Percentiles rank a stretch among this genome's conserved stretches.
Evolutionary conservation across 1,284 basidiomycete genomes (phyloP).

Genomic region (Mycena citricolor): DNA sequence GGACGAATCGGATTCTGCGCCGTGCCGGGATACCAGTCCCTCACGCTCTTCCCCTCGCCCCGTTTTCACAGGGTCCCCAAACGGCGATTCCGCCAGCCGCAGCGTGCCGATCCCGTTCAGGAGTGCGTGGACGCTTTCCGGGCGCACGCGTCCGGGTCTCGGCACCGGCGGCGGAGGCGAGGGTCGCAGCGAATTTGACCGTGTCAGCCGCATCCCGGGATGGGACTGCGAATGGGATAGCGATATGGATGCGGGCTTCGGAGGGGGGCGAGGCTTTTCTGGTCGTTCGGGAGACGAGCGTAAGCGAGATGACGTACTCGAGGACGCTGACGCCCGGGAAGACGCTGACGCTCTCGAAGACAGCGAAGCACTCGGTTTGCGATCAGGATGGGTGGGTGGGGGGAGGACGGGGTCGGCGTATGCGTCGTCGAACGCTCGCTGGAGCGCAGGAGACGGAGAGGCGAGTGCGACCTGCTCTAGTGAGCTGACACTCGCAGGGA

Average conservation of each 20-base stretch:
- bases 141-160: slow-evolving; percentile 7
- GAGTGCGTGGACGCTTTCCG: slow-evolving; percentile 22
- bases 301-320: slow-evolving; percentile 20
- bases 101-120: slow-evolving; percentile 14
- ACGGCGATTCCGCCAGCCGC: slow-evolving; percentile 16
- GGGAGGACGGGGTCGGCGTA: slow-evolving; percentile 27
- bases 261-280: slow-evolving; percentile 18
- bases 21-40: slow-evolving; percentile 9
- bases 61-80: slow-evolving; percentile 16
- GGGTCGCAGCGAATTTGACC: slow-evolving; percentile 17
- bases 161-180: slow-evolving; percentile 13
- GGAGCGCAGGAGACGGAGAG: slow-evolving; percentile 27
- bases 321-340: slow-evolving; percentile 35
- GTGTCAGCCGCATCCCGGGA: slow-evolving; percentile 14
- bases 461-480: slow-evolving; percentile 47
- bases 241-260: slow-evolving; percentile 15
- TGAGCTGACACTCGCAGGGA: slow-evolving; percentile 41
- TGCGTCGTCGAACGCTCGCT: slow-evolving; percentile 36
- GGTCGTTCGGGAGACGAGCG: slow-evolving; percentile 14
- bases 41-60: slow-evolving; percentile 11
- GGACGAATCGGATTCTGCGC: slow-evolving; percentile 7
- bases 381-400: slow-evolving; percentile 61
- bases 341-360: slow-evolving; percentile 34
- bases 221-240: slow-evolving; percentile 15
- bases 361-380: too few relatives aligned